phyloP scores from a whole-genome alignment of 495 filamentous ascomycete species.

The Thozetella sp. region DNA sequence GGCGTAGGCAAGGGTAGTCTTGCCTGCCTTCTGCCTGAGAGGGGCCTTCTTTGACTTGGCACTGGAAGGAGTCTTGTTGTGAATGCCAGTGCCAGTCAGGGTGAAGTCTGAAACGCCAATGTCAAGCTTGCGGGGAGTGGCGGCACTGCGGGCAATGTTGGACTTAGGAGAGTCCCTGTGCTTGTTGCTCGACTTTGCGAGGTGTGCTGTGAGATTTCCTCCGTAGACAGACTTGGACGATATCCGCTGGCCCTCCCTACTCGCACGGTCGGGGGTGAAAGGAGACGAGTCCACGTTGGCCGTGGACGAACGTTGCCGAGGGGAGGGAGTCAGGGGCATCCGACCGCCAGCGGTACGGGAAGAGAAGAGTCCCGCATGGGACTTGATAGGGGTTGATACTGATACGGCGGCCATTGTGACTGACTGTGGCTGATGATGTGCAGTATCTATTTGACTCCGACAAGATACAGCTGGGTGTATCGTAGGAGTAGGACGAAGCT shows the following conservation, averaged over 20 bases:
- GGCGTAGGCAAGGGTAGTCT: conserved; percentile 81
- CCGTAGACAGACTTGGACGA: conserved; percentile 71
- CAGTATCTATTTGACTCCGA: conserved; percentile 27
- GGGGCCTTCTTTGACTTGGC: conserved; percentile 63
- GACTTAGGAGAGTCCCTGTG: conserved; percentile 86
- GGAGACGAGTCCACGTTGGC: conserved; percentile 66
- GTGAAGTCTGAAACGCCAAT: conserved; percentile 92
- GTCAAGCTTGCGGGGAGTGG: conserved; percentile 79
- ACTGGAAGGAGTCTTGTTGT: conserved; percentile 71
- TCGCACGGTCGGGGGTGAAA: conserved; percentile 73
- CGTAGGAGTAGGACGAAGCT: conserved; percentile 26
- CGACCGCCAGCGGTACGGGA: conserved; percentile 91
- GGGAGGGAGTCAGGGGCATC: conserved; percentile 92
- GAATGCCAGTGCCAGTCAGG: conserved; percentile 74
- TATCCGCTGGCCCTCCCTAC: conserved; percentile 49
- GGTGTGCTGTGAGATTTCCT: conserved; percentile 71
- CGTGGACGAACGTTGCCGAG: conserved; percentile 53
- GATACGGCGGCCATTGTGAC: conserved; percentile 83
- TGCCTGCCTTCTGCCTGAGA: conserved; percentile 65
- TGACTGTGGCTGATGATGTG: conserved; percentile 33
- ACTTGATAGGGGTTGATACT: conserved; percentile 91
- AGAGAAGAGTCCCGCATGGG: conserved; percentile 90
- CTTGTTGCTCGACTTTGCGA: conserved; percentile 64
- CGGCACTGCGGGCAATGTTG: conserved; percentile 77
- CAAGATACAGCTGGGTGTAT: conserved; percentile 37